Conservation (phyloP, 305 asterid species). For the Fraxinus sp. region DNA sequence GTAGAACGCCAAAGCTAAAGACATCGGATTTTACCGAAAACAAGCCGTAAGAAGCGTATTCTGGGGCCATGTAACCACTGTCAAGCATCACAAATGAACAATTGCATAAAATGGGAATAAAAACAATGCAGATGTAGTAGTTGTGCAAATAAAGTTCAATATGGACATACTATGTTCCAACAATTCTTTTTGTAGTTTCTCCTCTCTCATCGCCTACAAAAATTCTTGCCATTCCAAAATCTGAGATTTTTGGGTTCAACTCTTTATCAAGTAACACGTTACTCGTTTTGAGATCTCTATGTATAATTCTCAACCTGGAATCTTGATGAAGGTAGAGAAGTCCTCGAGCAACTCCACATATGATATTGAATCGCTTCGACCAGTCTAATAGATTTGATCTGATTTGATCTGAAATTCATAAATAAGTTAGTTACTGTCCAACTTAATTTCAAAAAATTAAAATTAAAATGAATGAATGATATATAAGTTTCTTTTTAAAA, state of each 20-base stretch:
- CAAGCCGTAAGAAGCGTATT: conserved; percentile 47
- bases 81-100: conserved; percentile 10
- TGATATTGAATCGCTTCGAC: conserved; percentile 44
- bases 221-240: conserved; percentile 50
- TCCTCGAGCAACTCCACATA: conserved; percentile 47
- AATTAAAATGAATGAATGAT: background rate
- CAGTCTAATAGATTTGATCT: conserved; percentile 31
- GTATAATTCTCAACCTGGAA: conserved; percentile 48
- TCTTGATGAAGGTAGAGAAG: conserved; percentile 56
- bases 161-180: conserved; percentile 45
- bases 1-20: conserved; percentile 42
- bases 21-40: conserved; percentile 53
- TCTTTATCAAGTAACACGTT: conserved; percentile 45
- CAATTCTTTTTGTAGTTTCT: conserved; percentile 35
- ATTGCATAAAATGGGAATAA: conserved; percentile 6
- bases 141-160: background rate
- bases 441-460: background rate
- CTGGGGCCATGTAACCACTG: conserved; percentile 64
- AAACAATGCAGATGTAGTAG: background rate
- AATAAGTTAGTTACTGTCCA: background rate
- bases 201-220: conserved; percentile 39
- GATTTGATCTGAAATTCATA: conserved; percentile 33
- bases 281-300: conserved; percentile 52
- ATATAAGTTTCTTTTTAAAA: background rate
- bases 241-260: conserved; percentile 49